phyloP scores from a whole-genome alignment of 257 asterid species.

The Scutellaria barbata region DNA sequence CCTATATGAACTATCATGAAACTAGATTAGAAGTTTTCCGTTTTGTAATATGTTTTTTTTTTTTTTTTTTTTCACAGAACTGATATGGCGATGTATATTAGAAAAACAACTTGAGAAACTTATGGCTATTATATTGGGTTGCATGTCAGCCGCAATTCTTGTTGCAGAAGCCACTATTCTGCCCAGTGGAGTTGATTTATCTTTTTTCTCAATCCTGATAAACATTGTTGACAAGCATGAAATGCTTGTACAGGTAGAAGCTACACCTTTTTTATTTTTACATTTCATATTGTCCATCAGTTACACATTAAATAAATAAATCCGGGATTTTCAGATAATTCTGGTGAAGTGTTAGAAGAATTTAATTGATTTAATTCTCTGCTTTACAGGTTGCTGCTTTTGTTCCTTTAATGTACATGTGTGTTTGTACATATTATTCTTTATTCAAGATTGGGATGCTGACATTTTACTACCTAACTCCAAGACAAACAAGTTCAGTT shows the following conservation, averaged over 20 bases:
- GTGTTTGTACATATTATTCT: slow-evolving; percentile 86
- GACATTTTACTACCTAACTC: slow-evolving; percentile 77
- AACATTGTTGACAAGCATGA: slow-evolving; percentile 56
- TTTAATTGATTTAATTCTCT: slow-evolving; percentile 17
- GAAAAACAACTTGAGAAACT: slow-evolving; percentile 62
- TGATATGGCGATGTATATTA: slow-evolving; percentile 74
- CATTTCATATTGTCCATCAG: background rate
- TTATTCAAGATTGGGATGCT: slow-evolving; percentile 84
- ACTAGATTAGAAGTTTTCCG: background rate
- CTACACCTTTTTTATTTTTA: slow-evolving; percentile 11
- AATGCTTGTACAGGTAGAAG: slow-evolving; percentile 67
- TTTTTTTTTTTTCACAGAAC: slow-evolving; percentile 44
- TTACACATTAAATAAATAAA: background rate
- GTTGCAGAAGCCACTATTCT: slow-evolving; percentile 84
- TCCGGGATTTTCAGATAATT: background rate
- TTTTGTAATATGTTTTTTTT: slow-evolving; percentile 14
- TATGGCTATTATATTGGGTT: slow-evolving; percentile 68
- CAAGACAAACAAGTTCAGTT: slow-evolving; percentile 84
- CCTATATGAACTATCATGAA: background rate
- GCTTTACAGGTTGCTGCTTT: slow-evolving; percentile 63
- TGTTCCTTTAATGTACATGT: slow-evolving; percentile 86
- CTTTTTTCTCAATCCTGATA: slow-evolving; percentile 72
- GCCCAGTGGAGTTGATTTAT: slow-evolving; percentile 68
- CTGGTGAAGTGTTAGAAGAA: background rate
- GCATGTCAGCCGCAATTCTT: slow-evolving; percentile 77